phyloP scores from a whole-genome alignment of 1,284 basidiomycete genomes.

The Limonomyces culmigenus region DNA sequence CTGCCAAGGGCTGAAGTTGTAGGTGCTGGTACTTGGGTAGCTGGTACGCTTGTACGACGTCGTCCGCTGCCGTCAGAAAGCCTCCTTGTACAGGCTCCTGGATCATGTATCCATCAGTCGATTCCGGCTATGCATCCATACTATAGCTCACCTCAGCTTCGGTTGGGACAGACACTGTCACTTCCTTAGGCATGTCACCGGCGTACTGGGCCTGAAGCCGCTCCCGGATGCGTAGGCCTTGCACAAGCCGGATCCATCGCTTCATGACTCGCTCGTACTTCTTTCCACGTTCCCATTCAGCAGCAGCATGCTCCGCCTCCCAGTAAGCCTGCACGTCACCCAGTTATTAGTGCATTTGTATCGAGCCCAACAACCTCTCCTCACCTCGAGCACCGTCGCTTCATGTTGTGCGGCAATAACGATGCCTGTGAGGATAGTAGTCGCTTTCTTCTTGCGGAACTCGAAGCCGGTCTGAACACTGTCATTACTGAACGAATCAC shows the following conservation, averaged over 20 bases:
- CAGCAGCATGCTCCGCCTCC: constrained; percentile 64
- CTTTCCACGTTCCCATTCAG: constrained; percentile 64
- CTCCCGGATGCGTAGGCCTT: constrained; percentile 74
- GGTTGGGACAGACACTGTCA: constrained; percentile 3
- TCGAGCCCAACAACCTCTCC: too few species aligned
- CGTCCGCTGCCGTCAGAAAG: constrained; percentile 53
- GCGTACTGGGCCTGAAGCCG: constrained; percentile 75
- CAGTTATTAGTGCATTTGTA: neutral
- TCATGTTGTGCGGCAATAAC: constrained; percentile 79
- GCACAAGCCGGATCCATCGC: constrained; percentile 78
- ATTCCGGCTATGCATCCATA: neutral
- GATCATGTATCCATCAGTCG: neutral
- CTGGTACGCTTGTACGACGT: constrained; percentile 52
- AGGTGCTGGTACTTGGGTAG: constrained; percentile 28
- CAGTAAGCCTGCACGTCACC: constrained; percentile 52
- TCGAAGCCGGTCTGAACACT: constrained; percentile 78
- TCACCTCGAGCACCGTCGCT: constrained; percentile 59
- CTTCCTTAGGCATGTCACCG: constrained; percentile 13
- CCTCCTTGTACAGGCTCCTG: constrained; percentile 25
- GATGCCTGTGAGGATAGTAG: constrained; percentile 75
- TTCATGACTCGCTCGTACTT: constrained; percentile 72
- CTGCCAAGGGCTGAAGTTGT: constrained; percentile 1
- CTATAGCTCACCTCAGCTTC: neutral
- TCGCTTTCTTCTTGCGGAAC: constrained; percentile 81
- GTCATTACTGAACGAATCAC: too few species aligned